Conservation (phyloP, 805 yeast species). For the Lipomyces mesembrius region DNA sequence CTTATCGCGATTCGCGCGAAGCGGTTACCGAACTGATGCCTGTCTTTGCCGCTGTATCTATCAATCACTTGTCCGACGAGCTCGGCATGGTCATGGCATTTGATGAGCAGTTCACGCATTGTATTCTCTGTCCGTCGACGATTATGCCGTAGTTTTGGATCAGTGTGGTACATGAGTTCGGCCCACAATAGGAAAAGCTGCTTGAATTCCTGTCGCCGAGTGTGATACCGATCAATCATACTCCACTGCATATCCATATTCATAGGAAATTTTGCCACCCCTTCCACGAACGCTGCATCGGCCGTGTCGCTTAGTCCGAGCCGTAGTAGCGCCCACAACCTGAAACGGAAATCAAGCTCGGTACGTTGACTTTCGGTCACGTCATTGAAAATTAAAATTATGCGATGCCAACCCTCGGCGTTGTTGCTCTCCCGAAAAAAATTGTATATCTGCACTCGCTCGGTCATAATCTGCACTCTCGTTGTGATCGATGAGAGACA, state of each 20-base stretch:
- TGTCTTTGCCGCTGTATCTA: not conserved
- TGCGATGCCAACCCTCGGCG: slow-evolving; percentile 31
- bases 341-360: slow-evolving; percentile 30
- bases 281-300: slow-evolving; percentile 15
- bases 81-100: slow-evolving; percentile 10
- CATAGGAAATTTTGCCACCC: slow-evolving; percentile 5
- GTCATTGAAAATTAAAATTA: slow-evolving; percentile 28
- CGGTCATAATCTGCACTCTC: slow-evolving; percentile 9
- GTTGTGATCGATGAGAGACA: slow-evolving; percentile 11
- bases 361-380: slow-evolving; percentile 15
- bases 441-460: slow-evolving; percentile 26
- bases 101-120: slow-evolving; percentile 15
- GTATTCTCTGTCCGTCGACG: slow-evolving; percentile 3
- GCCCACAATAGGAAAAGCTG: slow-evolving; percentile 18
- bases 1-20: slow-evolving; percentile 16
- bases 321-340: slow-evolving; percentile 31
- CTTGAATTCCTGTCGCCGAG: slow-evolving; percentile 15
- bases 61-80: not conserved
- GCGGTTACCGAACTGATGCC: slow-evolving; percentile 18
- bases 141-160: slow-evolving; percentile 16
- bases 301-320: slow-evolving; percentile 19
- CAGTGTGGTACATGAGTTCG: slow-evolving; percentile 5
- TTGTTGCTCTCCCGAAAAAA: slow-evolving; percentile 23
- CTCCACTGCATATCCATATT: slow-evolving; percentile 24
- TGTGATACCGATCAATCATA: slow-evolving; percentile 20